Base-by-base conservation (phyloP, 2,329 filamentous ascomycete genomes). In the Furcasterigmium furcatum region DNA sequence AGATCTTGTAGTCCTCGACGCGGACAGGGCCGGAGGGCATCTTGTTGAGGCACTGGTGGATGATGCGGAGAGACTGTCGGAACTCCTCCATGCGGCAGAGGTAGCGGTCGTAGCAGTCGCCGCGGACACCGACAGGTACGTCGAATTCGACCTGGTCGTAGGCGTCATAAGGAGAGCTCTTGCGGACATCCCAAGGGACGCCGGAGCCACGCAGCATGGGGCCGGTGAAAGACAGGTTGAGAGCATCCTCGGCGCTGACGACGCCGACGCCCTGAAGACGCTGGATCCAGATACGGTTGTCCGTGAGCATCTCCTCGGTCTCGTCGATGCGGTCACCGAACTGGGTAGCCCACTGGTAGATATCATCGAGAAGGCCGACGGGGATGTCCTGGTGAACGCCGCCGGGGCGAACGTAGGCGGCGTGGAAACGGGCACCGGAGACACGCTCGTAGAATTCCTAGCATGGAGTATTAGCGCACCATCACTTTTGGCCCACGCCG, bases 371-470 rank as follows among this genome's bases (percentile, higher is more conserved):
- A 38, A 99, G 84, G 55, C 94, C 94, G 49, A 96, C 63, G 24
- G 94, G 94, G 38, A 99, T 79, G 74, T 99, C 94, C 71, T 97
- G 91, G 61, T 91, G 89, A 46, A 99, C 94, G 72, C 94, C 94
- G 61, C 94, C 94, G 40, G 94, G 94, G 58, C 94, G 89, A 59
- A 99, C 87, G 66, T 99, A 99, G 59, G 94, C 94, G 49, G 94
- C 88, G 73, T 99, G 94, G 43, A 99, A 83, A 77, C 94, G 94
- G 57, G 94, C 94, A 65, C 94, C 94, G 34, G 94, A 99, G 48
- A 99, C 95, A 76, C 94, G 91, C 72, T 99, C 94, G 68, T 99
- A 99, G 75, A 99, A 99, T 84, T 99, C 94, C 92, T 97, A 55
- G 51, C 39, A 34, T 50, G 58, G 53, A 55, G 47, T 45, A 38